phyloP scores from a whole-genome alignment of 2,329 filamentous ascomycete species.

The Penicillium vulpinum region DNA sequence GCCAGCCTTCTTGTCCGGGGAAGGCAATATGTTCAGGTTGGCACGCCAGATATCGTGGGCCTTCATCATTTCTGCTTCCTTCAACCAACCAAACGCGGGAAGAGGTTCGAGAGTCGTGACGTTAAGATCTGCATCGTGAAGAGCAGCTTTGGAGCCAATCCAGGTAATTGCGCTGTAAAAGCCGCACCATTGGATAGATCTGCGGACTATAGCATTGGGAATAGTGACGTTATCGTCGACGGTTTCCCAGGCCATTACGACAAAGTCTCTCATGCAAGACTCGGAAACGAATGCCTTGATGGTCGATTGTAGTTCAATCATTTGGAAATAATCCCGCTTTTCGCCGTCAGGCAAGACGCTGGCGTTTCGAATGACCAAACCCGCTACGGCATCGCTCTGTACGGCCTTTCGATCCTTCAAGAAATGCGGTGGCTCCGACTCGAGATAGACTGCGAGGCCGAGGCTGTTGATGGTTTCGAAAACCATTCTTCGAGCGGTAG shows the following conservation, averaged over 20 bases:
- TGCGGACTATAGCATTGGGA: constrained; percentile 45
- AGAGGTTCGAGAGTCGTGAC: constrained; percentile 40
- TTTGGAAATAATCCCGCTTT: constrained; percentile 48
- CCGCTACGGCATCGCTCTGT: constrained; percentile 37
- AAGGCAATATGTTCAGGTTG: constrained; percentile 28
- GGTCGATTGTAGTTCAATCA: constrained; percentile 42
- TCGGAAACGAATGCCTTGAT: constrained; percentile 50
- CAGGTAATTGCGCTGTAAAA: constrained; percentile 50
- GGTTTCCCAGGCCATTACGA: constrained; percentile 49
- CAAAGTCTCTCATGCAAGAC: constrained; percentile 46
- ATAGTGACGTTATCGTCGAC: constrained; percentile 40
- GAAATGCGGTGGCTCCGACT: constrained; percentile 44
- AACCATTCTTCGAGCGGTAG: constrained; percentile 32
- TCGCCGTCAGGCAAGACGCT: constrained; percentile 45
- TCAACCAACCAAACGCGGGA: constrained; percentile 50
- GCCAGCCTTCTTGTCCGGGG: constrained; percentile 17
- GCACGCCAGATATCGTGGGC: constrained; percentile 45
- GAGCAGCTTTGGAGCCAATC: constrained; percentile 42
- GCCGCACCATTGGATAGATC: constrained; percentile 49
- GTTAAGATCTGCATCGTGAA: constrained; percentile 38
- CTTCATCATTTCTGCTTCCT: constrained; percentile 47
- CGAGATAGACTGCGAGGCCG: constrained; percentile 46
- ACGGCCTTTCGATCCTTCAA: constrained; percentile 39
- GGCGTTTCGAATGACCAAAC: constrained; percentile 45
- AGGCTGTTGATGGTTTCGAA: constrained; percentile 36